A percentile compares a stretch with the other conserved stretches of the same genome.
These are phyloP conservation scores for Guillardia theta DNA, from an alignment of 78 protist species.

Conservation along the genomic window DNA sequence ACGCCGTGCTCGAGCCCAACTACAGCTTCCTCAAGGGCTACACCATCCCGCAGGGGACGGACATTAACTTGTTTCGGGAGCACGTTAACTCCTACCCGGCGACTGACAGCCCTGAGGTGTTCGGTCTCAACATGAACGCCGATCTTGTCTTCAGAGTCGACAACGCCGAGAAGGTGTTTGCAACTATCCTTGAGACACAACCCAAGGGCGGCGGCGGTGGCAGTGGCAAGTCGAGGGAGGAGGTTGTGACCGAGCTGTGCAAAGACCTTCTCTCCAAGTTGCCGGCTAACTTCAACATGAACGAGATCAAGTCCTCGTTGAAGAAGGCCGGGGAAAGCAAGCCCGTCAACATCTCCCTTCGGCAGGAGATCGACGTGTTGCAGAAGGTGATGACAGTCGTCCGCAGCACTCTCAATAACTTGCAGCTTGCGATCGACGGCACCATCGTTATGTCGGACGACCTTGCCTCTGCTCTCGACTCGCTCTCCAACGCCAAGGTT, in stretches of 20 bases:
- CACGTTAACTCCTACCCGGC: conserved; percentile 62
- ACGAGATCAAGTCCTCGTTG: conserved; percentile 66
- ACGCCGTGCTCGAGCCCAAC: conserved; percentile 36
- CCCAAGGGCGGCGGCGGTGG: conserved; percentile 74
- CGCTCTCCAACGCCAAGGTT: conserved; percentile 68
- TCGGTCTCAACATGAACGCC: conserved; percentile 87
- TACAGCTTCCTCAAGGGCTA: conserved; percentile 57
- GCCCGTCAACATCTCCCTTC: conserved; percentile 78
- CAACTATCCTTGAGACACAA: conserved; percentile 72
- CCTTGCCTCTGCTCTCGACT: conserved; percentile 51
- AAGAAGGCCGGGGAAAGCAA: conserved; percentile 57
- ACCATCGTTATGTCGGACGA: conserved; percentile 73
- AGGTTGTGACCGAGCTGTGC: conserved; percentile 51
- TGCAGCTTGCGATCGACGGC: conserved; percentile 77
- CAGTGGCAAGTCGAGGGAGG: conserved; percentile 60
- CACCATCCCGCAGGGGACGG: conserved; percentile 43
- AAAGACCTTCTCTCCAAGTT: conserved; percentile 65
- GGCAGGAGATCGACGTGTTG: conserved; percentile 82
- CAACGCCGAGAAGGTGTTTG: conserved; percentile 47
- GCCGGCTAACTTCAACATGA: conserved; percentile 62
- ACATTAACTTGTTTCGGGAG: conserved; percentile 39
- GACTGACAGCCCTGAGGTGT: conserved; percentile 79
- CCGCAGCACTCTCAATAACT: conserved; percentile 63
- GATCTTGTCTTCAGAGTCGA: conserved; percentile 72
- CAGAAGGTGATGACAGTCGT: conserved; percentile 47